Conservation (phyloP, 768 basidiomycete species). For the Dentipellis fragilis region DNA sequence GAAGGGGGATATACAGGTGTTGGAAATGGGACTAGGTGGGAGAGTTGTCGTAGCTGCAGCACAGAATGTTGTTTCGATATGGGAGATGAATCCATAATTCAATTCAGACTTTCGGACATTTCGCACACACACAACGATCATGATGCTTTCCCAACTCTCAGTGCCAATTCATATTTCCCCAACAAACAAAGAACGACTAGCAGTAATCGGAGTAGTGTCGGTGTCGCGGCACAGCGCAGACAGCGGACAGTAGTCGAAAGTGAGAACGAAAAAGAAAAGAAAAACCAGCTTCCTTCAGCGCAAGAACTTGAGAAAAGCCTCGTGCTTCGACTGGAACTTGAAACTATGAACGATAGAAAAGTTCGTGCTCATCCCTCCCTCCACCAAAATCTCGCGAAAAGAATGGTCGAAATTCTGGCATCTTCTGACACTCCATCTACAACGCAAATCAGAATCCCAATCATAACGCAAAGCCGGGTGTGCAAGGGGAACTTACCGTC, state of each 20-base stretch:
- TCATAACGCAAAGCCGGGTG: background rate
- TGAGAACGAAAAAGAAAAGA: background rate
- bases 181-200: background rate
- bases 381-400: too few species aligned
- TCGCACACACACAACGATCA: background rate
- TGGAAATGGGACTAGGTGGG: background rate
- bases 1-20: background rate
- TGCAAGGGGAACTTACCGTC: constrained; percentile 4
- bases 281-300: background rate
- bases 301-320: background rate
- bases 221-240: too few species aligned
- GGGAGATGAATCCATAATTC: background rate
- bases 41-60: background rate
- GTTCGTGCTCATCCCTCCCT: too few species aligned
- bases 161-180: background rate
- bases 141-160: background rate
- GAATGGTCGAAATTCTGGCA: too few species aligned
- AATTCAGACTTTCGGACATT: background rate
- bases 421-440: background rate
- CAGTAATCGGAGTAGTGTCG: background rate
- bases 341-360: too few species aligned
- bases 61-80: background rate
- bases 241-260: too few species aligned
- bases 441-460: background rate
- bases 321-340: too few species aligned